Evolutionary conservation across 371 early-diverging fungal species (phyloP).

Genomic region (Basidiobolus meristosporus): DNA sequence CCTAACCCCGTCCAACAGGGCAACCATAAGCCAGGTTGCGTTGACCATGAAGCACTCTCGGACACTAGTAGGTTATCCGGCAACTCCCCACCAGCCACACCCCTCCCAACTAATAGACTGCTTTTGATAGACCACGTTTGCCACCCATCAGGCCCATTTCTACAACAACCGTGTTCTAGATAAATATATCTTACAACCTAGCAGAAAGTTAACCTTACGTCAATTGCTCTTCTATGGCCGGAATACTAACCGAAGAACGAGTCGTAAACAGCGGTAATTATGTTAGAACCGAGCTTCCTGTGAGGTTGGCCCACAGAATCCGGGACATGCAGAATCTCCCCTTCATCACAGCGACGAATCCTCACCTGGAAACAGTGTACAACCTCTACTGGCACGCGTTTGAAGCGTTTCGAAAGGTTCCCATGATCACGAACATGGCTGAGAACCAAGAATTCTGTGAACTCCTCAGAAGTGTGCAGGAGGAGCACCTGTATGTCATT

Average conservation of each 20-base stretch:
- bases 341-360: constrained; percentile 82
- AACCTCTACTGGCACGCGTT: constrained; percentile 82
- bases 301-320: constrained; percentile 83
- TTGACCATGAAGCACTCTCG: too few relatives aligned
- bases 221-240: constrained; percentile 90
- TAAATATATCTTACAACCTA: constrained; percentile 51
- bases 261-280: constrained; percentile 73
- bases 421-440: constrained; percentile 39
- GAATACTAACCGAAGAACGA: constrained; percentile 60
- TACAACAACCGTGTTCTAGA: constrained; percentile 83
- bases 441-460: constrained; percentile 61
- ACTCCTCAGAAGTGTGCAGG: constrained; percentile 39
- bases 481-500: constrained; percentile 62
- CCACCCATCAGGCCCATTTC: constrained; percentile 23
- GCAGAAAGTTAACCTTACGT: constrained; percentile 70
- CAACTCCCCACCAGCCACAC: too few relatives aligned
- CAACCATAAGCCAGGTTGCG: too few relatives aligned
- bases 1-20: too few relatives aligned
- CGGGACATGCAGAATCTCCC: constrained; percentile 77
- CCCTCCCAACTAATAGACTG: too few relatives aligned
- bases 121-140: constrained; percentile 17
- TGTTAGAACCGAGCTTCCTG: constrained; percentile 73
- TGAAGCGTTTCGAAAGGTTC: constrained; percentile 44
- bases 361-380: constrained; percentile 71
- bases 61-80: too few relatives aligned